A percentile compares a stretch with the other conserved stretches of the same genome.
These are phyloP conservation scores for Waitea zeae DNA, from an alignment of 1,284 basidiomycete species.

Conservation along the genomic window DNA sequence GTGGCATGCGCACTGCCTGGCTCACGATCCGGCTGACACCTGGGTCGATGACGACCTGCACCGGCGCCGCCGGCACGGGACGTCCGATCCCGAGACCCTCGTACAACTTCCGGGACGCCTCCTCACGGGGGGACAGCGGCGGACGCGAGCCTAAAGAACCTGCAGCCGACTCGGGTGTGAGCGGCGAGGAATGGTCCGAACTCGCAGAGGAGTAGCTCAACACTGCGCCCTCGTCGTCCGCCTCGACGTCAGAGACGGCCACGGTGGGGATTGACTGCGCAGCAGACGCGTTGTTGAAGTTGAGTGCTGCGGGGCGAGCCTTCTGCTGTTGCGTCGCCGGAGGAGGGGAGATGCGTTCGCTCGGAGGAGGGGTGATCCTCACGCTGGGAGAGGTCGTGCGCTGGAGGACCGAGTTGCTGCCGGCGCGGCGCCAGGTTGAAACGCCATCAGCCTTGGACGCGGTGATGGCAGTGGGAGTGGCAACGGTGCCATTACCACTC, in stretches of 20 bases:
- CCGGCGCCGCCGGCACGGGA: slow-evolving; percentile 23
- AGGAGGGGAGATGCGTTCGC: slow-evolving; percentile 35
- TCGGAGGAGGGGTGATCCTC: slow-evolving; percentile 53
- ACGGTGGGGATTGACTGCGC: no score
- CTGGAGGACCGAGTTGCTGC: slow-evolving; percentile 53
- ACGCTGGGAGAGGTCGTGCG: slow-evolving; percentile 44
- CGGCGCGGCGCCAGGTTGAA: slow-evolving; percentile 61
- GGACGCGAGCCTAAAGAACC: no score
- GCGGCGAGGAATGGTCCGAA: slow-evolving; percentile 34
- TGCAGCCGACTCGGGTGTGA: slow-evolving; percentile 54
- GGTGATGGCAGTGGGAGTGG: slow-evolving; percentile 11
- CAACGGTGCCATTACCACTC: slow-evolving; percentile 6
- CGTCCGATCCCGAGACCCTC: slow-evolving; percentile 68
- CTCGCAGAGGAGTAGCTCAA: slow-evolving; percentile 31
- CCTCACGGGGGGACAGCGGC: slow-evolving; percentile 62
- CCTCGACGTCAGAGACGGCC: slow-evolving; percentile 40
- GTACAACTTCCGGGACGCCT: slow-evolving; percentile 64
- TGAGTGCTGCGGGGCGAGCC: slow-evolving; percentile 52
- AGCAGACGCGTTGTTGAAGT: slow-evolving; percentile 35
- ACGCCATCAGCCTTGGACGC: slow-evolving; percentile 63
- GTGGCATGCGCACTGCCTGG: slow-evolving; percentile 66
- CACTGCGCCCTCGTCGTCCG: slow-evolving; percentile 30
- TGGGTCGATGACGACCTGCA: slow-evolving; percentile 9
- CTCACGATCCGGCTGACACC: slow-evolving; percentile 36
- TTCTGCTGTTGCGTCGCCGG: slow-evolving; percentile 19